These are phyloP conservation scores for Zoysia pacifica DNA, from an alignment of 176 grass and related monocot genomes.

Conservation along the genomic window DNA sequence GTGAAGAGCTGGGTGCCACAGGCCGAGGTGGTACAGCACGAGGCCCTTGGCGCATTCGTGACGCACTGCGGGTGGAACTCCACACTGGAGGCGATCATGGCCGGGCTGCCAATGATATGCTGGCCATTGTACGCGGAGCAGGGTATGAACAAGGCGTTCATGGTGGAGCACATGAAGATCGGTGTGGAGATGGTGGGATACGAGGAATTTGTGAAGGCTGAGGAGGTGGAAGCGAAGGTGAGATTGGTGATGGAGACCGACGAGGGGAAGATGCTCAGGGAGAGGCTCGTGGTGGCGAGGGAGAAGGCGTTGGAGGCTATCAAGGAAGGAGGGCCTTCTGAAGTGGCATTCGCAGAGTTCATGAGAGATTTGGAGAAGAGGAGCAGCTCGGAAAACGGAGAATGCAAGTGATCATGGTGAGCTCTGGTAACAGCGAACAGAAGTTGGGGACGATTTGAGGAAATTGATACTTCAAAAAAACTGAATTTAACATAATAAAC, in stretches of 20 bases:
- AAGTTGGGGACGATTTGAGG: background rate
- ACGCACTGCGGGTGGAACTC: conserved; percentile 72
- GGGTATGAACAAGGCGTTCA: conserved; percentile 53
- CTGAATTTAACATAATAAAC: background rate
- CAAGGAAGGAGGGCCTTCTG: conserved; percentile 38
- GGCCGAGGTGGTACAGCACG: conserved; percentile 56
- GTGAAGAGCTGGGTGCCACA: conserved; percentile 61
- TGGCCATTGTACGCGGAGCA: conserved; percentile 85
- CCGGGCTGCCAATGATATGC: conserved; percentile 56
- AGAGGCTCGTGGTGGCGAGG: conserved; percentile 30
- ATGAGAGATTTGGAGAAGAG: conserved; percentile 34
- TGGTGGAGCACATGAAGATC: conserved; percentile 60
- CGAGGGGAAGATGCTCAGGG: conserved; percentile 42
- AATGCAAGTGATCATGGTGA: background rate
- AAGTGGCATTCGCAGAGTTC: conserved; percentile 26
- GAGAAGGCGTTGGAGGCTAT: conserved; percentile 33
- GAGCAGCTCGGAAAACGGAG: background rate
- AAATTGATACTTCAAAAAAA: background rate
- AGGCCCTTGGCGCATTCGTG: conserved; percentile 49
- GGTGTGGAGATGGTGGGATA: conserved; percentile 41
- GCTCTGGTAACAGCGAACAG: background rate
- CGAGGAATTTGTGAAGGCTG: conserved; percentile 46
- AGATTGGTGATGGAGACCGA: conserved; percentile 55
- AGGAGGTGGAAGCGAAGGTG: conserved; percentile 62
- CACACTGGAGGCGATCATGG: conserved; percentile 47